phyloP scores from a whole-genome alignment of 2,329 filamentous ascomycete species.

The Tolypocladium amazonense region DNA sequence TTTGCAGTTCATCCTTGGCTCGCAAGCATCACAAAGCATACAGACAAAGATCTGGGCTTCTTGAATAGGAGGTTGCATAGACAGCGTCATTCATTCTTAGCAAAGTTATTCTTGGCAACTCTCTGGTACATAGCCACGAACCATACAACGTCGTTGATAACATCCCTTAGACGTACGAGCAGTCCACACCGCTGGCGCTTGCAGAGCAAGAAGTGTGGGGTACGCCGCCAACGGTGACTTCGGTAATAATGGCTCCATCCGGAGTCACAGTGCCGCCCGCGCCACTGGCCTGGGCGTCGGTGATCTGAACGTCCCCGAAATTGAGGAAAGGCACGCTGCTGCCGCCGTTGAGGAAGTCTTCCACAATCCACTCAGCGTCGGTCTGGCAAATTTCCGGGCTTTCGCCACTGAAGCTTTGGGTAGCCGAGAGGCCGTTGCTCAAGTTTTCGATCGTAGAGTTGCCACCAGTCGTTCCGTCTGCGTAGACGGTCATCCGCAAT shows the following conservation, averaged over 20 bases:
- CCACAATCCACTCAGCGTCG: not conserved
- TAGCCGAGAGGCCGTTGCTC: not conserved
- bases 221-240: not conserved
- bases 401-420: not conserved
- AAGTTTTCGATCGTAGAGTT: not conserved
- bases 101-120: no score
- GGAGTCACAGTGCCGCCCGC: not conserved
- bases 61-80: not conserved
- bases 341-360: not conserved
- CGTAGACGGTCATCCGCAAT: not conserved
- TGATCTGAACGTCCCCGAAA: not conserved
- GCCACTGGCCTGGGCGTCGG: not conserved
- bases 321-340: not conserved
- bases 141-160: not conserved
- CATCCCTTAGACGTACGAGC: not conserved
- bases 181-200: not conserved
- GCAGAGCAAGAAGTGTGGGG: not conserved
- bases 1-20: not conserved
- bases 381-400: not conserved
- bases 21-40: not conserved
- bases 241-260: not conserved
- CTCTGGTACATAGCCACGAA: not conserved
- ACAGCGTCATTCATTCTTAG: not conserved
- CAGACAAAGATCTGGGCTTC: not conserved
- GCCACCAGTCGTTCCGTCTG: not conserved